A percentile compares a stretch with the other conserved stretches of the same genome.
phyloP scores from a whole-genome alignment of 148 eudicot genomes.

The Selenicereus undatus region DNA sequence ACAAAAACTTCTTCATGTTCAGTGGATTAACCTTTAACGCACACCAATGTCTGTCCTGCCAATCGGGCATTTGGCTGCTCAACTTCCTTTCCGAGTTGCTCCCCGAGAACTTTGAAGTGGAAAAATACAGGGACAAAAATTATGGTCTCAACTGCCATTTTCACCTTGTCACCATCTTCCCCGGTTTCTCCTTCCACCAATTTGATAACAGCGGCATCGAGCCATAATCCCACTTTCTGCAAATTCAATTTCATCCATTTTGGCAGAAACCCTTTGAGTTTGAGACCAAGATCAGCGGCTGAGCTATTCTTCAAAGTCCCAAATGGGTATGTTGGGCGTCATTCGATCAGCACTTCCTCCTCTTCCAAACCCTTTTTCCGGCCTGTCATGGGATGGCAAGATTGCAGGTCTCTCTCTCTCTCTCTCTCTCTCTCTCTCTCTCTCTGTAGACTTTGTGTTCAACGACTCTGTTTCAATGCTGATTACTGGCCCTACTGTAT shows the following conservation, averaged over 20 bases:
- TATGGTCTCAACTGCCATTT: background rate
- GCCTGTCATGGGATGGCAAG: slow-evolving; percentile 58
- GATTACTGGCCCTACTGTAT: background rate
- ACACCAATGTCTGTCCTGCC: background rate
- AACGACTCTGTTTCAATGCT: background rate
- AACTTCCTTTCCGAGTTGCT: background rate
- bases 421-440: background rate
- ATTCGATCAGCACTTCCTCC: background rate
- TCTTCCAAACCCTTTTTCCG: slow-evolving; percentile 30
- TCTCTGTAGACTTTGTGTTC: background rate
- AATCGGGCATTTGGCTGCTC: background rate
- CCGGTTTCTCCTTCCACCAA: background rate
- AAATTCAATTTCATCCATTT: background rate
- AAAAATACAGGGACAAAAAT: background rate
- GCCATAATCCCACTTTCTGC: background rate
- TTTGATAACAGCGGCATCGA: background rate
- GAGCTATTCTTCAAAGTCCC: slow-evolving; percentile 3
- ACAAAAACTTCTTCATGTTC: background rate
- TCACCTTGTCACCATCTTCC: background rate
- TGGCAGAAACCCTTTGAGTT: background rate
- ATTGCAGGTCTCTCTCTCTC: slow-evolving; percentile 44
- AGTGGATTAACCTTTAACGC: background rate
- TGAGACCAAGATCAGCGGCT: background rate
- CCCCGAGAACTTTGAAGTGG: background rate
- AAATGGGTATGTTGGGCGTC: slow-evolving; percentile 3